A percentile compares a stretch with the other conserved stretches of the same genome.
phyloP scores from a whole-genome alignment of 2,329 filamentous ascomycete species.

The Cladosporium sp. region DNA sequence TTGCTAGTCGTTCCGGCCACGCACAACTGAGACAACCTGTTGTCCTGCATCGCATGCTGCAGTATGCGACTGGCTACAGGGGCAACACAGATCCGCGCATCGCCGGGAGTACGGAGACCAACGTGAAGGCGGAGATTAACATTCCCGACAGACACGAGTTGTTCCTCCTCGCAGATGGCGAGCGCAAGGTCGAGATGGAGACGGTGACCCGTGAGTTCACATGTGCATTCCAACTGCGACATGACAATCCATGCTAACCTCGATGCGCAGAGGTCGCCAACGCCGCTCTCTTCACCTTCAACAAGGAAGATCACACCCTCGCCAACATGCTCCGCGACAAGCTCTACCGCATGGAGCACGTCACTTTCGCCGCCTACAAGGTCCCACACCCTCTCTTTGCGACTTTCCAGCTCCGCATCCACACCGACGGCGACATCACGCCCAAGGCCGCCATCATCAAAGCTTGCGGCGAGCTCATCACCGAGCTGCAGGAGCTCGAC shows the following conservation, averaged over 20 bases:
- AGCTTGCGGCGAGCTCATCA: slow-evolving; percentile 76
- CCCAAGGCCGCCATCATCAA: slow-evolving; percentile 84
- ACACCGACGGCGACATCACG: slow-evolving; percentile 82
- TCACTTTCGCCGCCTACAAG: slow-evolving; percentile 91
- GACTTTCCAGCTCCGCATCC: slow-evolving; percentile 69
- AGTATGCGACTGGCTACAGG: neutral
- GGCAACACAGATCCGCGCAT: slow-evolving; percentile 17
- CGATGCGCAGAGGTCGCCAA: slow-evolving; percentile 58
- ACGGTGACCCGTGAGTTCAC: slow-evolving; percentile 74
- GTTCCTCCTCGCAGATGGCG: slow-evolving; percentile 78
- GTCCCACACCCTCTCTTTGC: slow-evolving; percentile 45
- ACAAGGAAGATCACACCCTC: slow-evolving; percentile 95
- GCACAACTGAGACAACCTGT: neutral
- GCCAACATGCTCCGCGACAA: slow-evolving; percentile 85
- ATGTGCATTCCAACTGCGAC: too few relatives aligned
- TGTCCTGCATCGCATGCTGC: neutral
- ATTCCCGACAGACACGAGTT: slow-evolving; percentile 72
- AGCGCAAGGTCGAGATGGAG: slow-evolving; percentile 90
- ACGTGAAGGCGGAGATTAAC: slow-evolving; percentile 27
- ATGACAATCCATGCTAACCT: neutral
- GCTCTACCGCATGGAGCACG: slow-evolving; percentile 76
- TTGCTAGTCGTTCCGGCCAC: neutral
- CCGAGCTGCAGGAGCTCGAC: slow-evolving; percentile 72
- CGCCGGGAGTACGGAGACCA: slow-evolving; percentile 17
- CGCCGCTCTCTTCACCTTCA: slow-evolving; percentile 89